Evolutionary conservation across 2,329 filamentous ascomycete species (phyloP), one percentile per base, ranked within the genome.

Genomic region (Xylariales sp.): DNA sequence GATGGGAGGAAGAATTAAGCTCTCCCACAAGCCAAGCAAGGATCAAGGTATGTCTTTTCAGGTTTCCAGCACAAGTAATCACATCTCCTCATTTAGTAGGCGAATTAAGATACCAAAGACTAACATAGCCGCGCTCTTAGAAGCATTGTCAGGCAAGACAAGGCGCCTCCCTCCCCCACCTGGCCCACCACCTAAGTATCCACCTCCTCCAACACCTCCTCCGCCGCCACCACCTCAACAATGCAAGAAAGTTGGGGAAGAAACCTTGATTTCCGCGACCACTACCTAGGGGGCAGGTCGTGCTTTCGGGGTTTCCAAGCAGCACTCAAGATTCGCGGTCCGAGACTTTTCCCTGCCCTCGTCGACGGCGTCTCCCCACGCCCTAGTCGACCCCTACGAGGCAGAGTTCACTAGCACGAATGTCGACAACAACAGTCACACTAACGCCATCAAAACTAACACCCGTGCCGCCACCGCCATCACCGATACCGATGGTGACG

Each of bases 291-390:
- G 41, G 32, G 23, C 8, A 16, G 65, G 41, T 56, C 54, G 58
- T 50, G 62, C 23, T 8, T 50, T 34, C 9, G 54, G 53, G 50
- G 53, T 16, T 12, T 45, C 62, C 5, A 56, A 39, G 30, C 34
- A 18, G 18, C 49, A 46, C n/a, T 49, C 62, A 1, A 62, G 23
- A 10, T n/a, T 70, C 9, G 50, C 60, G 1, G 34, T 63, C 12
- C 57, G 34, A 1, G 68, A 68, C 39, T 70, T 70, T 55, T 65
- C 65, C 3, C 34, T 64, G n/a, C 34, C 54, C 2, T n/a, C 36
- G 3, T 32, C 48, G 16, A 28, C 10, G 41, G 41, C 10, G 23
- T 43, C 43, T n/a, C n/a, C 58, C 12, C n/a, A 45, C 23, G 23
- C 23, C 7, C 52, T 68, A 6, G 36, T 45, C 56, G 48, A 61